phyloP scores from a whole-genome alignment of 2,329 filamentous ascomycete species.

The Aspergillus nomiae region DNA sequence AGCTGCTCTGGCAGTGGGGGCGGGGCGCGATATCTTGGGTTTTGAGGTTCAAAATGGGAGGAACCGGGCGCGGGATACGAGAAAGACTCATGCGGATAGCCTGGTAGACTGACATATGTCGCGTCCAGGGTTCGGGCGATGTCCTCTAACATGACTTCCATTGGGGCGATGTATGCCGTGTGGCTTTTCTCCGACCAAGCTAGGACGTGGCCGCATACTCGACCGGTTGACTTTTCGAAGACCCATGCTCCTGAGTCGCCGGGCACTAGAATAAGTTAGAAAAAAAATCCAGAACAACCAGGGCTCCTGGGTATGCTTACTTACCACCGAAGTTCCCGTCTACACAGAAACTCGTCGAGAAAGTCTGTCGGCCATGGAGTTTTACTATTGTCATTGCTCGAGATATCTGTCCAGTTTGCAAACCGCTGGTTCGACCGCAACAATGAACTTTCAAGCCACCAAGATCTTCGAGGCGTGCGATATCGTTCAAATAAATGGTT shows the following conservation, averaged over 20 bases:
- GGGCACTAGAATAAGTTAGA: constrained; percentile 56
- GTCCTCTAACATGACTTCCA: constrained; percentile 86
- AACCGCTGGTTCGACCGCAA: constrained; percentile 80
- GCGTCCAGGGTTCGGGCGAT: constrained; percentile 79
- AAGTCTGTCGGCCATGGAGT: constrained; percentile 79
- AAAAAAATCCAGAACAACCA: not conserved
- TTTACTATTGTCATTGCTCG: constrained; percentile 81
- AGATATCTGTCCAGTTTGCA: constrained; percentile 77
- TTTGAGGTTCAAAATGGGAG: constrained; percentile 19
- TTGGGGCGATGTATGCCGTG: constrained; percentile 90
- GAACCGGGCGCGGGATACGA: constrained; percentile 24
- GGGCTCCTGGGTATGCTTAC: constrained; percentile 25
- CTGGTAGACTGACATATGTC: constrained; percentile 69
- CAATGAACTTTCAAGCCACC: constrained; percentile 82
- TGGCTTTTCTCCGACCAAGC: constrained; percentile 81
- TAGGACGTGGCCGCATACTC: constrained; percentile 85
- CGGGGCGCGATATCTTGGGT: constrained; percentile 24
- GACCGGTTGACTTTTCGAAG: constrained; percentile 74
- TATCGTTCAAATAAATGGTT: constrained; percentile 56
- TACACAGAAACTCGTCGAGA: constrained; percentile 71
- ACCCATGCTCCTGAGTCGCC: constrained; percentile 95
- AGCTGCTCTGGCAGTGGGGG: constrained; percentile 28
- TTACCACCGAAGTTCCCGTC: constrained; percentile 60
- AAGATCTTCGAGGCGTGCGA: constrained; percentile 58
- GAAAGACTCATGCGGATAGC: constrained; percentile 33